Base-by-base conservation (phyloP, 805 yeast genomes). In the Saccharomycopsis selenospora region DNA sequence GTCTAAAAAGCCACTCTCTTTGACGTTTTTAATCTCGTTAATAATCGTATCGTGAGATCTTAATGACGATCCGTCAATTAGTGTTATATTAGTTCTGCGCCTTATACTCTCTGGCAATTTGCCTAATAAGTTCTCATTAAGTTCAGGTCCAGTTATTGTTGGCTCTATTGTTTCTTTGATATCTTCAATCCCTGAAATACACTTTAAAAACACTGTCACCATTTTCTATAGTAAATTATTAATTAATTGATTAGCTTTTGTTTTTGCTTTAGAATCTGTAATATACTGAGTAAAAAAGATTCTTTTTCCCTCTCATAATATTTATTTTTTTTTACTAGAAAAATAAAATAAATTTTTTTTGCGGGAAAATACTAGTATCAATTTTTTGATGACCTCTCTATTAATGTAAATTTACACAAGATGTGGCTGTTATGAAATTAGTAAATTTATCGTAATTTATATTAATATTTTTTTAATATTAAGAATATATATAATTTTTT, bases 1-100 rank as follows among this genome's bases (percentile, higher is more conserved):
- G 52, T 61, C 53, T 13, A 60, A 11, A 33, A 47, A 50, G 2
- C 40, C 47, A 10, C 26, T 25, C 26, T 11, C 20, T 3, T 20
- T 42, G 29, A 45, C 14, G 6, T 36, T 14, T 5, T 14, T 6
- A 11, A 45, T 14, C 11, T 17, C 38, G 3, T 20, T 40, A 14
- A 22, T 43, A 24, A 20, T 36, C 23, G 38, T 20, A 14, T 14
- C 38, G 17, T 33, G 38, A 11, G 5, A n/a, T 11, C 44, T 18
- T 36, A 40, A 28, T 13, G 38, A 36, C 11, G 49, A 28, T 7
- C 49, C 46, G 18, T 46, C 23, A n/a, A 41, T 22, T 3, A 42
- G 24, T 4, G 46, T 40, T 4, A 46, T 45, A 18, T 36, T 36
- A 13, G 43, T n/a, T 25, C 48, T 38, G 4, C 4, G 20, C 4